Base-by-base conservation (phyloP, 202 grass and related monocot genomes). In the Thinopyrum obtusiflorum region DNA sequence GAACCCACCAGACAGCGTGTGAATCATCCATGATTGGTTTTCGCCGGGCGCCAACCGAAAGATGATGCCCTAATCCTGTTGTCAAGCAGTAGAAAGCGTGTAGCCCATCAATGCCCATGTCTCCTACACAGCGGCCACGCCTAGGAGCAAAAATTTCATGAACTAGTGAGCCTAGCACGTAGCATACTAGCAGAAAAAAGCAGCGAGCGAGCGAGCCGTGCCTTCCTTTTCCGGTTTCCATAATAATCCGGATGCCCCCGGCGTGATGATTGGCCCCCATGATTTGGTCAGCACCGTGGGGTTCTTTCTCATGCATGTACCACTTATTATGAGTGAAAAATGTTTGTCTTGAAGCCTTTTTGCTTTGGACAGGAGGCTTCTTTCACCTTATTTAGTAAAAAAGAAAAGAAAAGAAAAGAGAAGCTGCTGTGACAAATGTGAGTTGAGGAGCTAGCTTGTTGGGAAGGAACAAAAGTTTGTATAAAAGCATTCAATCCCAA, bases 61-160 rank as follows among this genome's bases (percentile, higher is more conserved):
- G 66, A 13, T 75, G 11, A 76, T 59, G 82, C 49, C 5, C 21
- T 36, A 27, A 61, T 20, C 79, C 89, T 87, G 46, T 84, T 77
- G 62, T 0, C 37, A 76, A 81, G 81, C 85, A 71, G 85, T 84
- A 0, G 1, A 66, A 65, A 27, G 44, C 35, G 79, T 87, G 89
- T 84, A 87, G 85, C 76, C 64, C 76, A 90, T 87, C 71, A 84
- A 90, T 90, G 89, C 76, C 5, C 24, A 0, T 87, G 80, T 87
- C 84, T 75, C 84, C 76, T 62, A 26, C n/a, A 24, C 7, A 11
- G 85, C 76, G 68, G 85, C 89, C 85, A 63, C 68, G 2, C 14
- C 14, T 51, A 51, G 47, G 15, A 51, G 1, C 83, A 65, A 80
- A 51, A 80, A 70, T 31, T 80, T 84, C 68, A 83, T 83, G 0